phyloP scores from a whole-genome alignment of 495 filamentous ascomycete genomes.

The Hypoxylon fuscum region DNA sequence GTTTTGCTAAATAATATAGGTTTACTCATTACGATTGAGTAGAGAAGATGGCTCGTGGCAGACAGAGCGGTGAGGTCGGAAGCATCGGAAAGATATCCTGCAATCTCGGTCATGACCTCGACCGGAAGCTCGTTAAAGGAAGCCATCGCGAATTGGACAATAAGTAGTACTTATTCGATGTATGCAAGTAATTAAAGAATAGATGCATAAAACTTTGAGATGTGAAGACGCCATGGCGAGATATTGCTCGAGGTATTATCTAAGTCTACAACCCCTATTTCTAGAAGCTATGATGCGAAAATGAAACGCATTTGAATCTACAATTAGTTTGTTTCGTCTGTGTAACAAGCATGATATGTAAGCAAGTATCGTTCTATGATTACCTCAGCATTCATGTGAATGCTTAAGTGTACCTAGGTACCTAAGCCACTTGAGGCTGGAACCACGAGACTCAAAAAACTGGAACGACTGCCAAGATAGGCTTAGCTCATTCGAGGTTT shows the following conservation, averaged over 20 bases:
- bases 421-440: slow-evolving; percentile 24
- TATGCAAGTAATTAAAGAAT: not conserved
- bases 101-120: slow-evolving; percentile 4
- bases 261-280: no score
- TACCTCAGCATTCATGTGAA: no score
- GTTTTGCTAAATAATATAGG: not conserved
- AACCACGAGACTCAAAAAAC: slow-evolving; percentile 1
- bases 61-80: slow-evolving; percentile 9
- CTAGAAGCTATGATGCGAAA: no score
- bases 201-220: no score
- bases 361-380: no score
- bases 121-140: not conserved
- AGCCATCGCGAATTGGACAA: not conserved
- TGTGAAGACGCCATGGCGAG: no score
- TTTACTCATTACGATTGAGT: not conserved
- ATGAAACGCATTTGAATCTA: no score
- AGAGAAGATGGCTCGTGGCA: not conserved
- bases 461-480: not conserved
- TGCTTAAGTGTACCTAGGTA: no score
- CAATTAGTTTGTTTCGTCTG: no score
- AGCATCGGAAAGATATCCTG: not conserved
- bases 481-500: slow-evolving; percentile 22
- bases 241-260: no score
- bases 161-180: slow-evolving; percentile 3
- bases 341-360: no score